Evolutionary conservation across 1,139 yeast genomes (phyloP), one percentile per base, ranked within the genome.

Genomic region (Arxiozyma slooffiae): DNA sequence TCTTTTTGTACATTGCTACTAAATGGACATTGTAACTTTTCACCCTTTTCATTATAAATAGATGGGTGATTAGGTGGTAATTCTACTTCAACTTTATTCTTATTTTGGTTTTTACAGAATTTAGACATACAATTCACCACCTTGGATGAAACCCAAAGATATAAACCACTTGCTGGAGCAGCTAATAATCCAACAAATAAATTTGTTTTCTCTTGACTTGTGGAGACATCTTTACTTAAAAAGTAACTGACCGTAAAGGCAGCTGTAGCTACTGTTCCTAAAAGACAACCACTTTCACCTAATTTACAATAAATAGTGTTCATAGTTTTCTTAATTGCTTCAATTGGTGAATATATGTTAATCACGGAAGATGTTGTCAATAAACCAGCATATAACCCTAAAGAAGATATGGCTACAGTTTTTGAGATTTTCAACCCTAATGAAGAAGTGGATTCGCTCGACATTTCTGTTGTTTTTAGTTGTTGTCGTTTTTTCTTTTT

Each of bases 381-480:
- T 80, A 85, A 81, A 61, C 97, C 97, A 39, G 96, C 85, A 67
- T 95, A 96, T 56, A 89, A 78, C 71, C 96, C 90, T 84, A 89
- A 82, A 48, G 95, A 81, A 43, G 95, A 82, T 56, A 88, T 80
- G 57, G 96, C 96, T 55, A 85, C 72, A 26, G 66, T 61, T 52
- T 68, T 69, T 16, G 40, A 39, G 22, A 45, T 45, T 38, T 39
- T 40, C 34, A 42, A 42, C 7, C 38, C 38, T 21, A 42, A 42
- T 6, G 43, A 40, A 7, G 44, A 3, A n/a, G 7, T 42, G 7
- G 24, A 20, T 7, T 20, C 14, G 22, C n/a, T 42, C 11, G 38
- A 42, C 45, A 42, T 42, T 18, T n/a, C 11, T 24, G 34, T 2
- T 14, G 11, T 18, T 5, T 21, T 42, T 4, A 4, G 9, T 42